phyloP scores from a whole-genome alignment of 768 basidiomycete species.

The Xanthoconium purpureum region DNA sequence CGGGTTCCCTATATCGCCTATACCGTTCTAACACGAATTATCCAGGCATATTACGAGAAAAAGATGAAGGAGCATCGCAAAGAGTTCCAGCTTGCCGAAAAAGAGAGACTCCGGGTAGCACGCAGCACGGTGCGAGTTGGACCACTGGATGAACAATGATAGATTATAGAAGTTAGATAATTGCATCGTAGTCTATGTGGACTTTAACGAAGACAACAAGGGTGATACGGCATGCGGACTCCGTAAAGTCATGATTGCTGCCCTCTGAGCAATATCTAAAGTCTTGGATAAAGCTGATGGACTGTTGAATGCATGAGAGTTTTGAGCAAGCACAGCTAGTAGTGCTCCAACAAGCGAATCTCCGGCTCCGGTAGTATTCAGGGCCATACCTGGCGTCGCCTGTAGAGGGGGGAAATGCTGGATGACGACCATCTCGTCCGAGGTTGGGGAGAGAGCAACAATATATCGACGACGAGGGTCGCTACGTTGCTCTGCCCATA shows the following conservation, averaged over 20 bases:
- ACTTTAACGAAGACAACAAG: constrained; percentile 38
- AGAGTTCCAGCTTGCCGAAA: constrained; percentile 33
- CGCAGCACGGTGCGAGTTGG: constrained; percentile 64
- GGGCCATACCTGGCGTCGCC: constrained; percentile 34
- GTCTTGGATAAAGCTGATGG: constrained; percentile 42
- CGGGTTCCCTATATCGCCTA: not conserved
- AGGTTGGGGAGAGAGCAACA: constrained; percentile 45
- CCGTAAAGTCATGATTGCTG: constrained; percentile 58
- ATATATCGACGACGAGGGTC: constrained; percentile 47
- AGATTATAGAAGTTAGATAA: constrained; percentile 2
- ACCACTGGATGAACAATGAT: constrained; percentile 33
- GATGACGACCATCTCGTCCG: constrained; percentile 53
- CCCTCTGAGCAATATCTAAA: constrained; percentile 59
- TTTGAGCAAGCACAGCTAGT: constrained; percentile 57
- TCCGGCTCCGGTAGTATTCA: constrained; percentile 89
- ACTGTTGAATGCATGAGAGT: constrained; percentile 44
- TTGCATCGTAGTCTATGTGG: not conserved
- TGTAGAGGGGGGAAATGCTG: constrained; percentile 68
- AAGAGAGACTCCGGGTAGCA: constrained; percentile 50
- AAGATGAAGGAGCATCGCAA: constrained; percentile 43
- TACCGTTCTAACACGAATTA: not conserved
- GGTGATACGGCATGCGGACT: constrained; percentile 67
- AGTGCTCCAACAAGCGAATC: constrained; percentile 87
- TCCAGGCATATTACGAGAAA: constrained; percentile 55
- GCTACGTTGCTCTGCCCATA: constrained; percentile 52